These are phyloP conservation scores for Pyrenochaeta sp. DNA, from an alignment of 2,329 filamentous ascomycete genomes.

Conservation along the genomic window DNA sequence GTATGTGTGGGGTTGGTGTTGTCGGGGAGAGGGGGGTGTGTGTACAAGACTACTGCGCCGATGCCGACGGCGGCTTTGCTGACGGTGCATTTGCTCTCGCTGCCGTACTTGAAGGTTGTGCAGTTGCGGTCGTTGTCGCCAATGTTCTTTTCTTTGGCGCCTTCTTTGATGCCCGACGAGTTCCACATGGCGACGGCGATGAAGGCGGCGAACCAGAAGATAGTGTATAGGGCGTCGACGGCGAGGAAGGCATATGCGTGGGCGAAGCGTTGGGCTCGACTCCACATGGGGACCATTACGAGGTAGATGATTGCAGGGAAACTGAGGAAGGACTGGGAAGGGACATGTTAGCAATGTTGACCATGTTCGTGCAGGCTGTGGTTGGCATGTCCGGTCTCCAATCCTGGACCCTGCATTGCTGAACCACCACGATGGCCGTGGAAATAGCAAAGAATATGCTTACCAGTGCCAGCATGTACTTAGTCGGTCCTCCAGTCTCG, in stretches of 20 bases:
- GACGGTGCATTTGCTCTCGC: constrained; percentile 62
- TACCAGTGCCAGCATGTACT: constrained; percentile 66
- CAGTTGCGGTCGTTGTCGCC: constrained; percentile 57
- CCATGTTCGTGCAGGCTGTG: constrained; percentile 5
- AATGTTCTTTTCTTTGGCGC: constrained; percentile 52
- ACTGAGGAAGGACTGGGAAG: constrained; percentile 63
- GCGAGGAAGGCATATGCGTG: constrained; percentile 67
- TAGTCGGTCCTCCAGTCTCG: constrained; percentile 61
- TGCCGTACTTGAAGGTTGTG: constrained; percentile 63
- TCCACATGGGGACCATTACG: constrained; percentile 67
- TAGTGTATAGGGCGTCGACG: constrained; percentile 59
- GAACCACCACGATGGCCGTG: neutral
- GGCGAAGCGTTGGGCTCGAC: constrained; percentile 63
- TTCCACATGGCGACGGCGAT: constrained; percentile 65
- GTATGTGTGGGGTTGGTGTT: neutral
- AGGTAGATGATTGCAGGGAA: constrained; percentile 67
- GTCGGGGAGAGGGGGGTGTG: constrained; percentile 40
- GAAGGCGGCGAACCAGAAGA: constrained; percentile 68
- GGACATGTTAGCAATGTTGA: too few relatives aligned
- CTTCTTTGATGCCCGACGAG: constrained; percentile 60
- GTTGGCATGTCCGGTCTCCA: neutral
- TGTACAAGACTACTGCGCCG: constrained; percentile 65
- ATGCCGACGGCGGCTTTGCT: constrained; percentile 64
- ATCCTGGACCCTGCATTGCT: too few relatives aligned
- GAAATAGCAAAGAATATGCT: constrained; percentile 36